A percentile compares a stretch with the other conserved stretches of the same genome.
Evolutionary conservation across 805 yeast genomes (phyloP).

Genomic region (Candida verbasci): DNA sequence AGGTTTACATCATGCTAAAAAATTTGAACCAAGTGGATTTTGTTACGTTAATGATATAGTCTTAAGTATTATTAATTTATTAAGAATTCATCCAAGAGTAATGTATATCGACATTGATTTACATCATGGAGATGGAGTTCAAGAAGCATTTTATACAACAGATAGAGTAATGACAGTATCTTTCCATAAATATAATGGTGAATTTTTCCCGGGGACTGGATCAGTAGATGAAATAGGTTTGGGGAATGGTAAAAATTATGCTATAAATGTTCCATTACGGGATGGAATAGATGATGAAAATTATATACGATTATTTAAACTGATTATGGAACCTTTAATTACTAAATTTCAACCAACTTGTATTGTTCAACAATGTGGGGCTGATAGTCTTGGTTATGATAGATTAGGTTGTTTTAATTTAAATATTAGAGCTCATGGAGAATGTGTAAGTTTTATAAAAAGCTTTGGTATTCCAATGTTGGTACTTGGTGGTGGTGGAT

Average conservation of each 20-base stretch:
- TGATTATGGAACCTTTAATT: constrained; percentile 85
- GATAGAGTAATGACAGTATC: constrained; percentile 96
- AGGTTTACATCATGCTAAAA: constrained; percentile 95
- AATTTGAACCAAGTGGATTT: constrained; percentile 90
- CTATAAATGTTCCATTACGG: constrained; percentile 86
- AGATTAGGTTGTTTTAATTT: constrained; percentile 91
- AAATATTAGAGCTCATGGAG: constrained; percentile 91
- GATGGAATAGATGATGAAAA: constrained; percentile 96
- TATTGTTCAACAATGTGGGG: constrained; percentile 95
- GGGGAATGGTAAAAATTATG: constrained; percentile 82
- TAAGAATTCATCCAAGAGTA: constrained; percentile 88
- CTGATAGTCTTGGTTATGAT: constrained; percentile 92
- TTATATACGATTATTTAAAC: constrained; percentile 70
- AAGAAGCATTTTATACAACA: constrained; percentile 92
- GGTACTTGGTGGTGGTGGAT: constrained; percentile 97
- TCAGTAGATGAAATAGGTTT: constrained; percentile 84
- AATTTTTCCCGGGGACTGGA: constrained; percentile 97
- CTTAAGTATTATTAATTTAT: constrained; percentile 74
- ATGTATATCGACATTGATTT: constrained; percentile 91
- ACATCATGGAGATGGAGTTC: constrained; percentile 98
- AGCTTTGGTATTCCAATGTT: constrained; percentile 86
- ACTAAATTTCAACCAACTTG: constrained; percentile 90
- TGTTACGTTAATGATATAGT: constrained; percentile 95
- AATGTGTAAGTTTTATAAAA: constrained; percentile 86
- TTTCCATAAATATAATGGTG: constrained; percentile 90